Base-by-base conservation (phyloP, 2,329 filamentous ascomycete species). In the Xylaria polymorpha region DNA sequence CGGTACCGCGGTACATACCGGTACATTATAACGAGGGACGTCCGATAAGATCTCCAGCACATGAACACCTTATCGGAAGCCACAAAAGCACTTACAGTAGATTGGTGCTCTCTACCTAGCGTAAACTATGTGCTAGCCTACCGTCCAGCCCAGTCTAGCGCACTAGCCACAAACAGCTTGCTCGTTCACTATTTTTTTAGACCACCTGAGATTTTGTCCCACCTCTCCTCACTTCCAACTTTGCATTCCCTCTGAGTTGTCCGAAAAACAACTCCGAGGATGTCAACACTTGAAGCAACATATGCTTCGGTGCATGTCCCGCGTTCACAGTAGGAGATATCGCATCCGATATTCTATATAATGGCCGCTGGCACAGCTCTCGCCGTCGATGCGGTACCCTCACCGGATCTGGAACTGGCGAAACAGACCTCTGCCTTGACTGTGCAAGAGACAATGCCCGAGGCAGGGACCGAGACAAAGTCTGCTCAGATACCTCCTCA, bases 401-500 rank as follows among this genome's bases (percentile, higher is more conserved):
- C 73, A 39, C 68, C 73, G n/a, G 74, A 73, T 57, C 72, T 76
- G 61, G 75, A 77, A 53, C 71, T 79, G 67, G 71, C 68, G 25
- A 71, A 75, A 48, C 71, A 77, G 72, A 67, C 73, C 46, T 71
- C 75, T 15, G 72, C 74, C 60, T 68, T 78, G 59, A 75, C 73
- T 43, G 71, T 78, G 61, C 74, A 77, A 65, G 74, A 76, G 50
- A 70, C 71, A 0, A 56, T 59, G 12, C 46, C 61, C 3, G 63
- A 64, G 37, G 44, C 60, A n/a, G 60, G 35, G 22, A n/a, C 60
- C 15, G 65, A 61, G 43, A 53, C 63, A n/a, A 43, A 68, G 41
- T 50, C 64, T 53, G 67, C 77, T 14, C 75, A 79, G 43, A 59
- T 87, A 37, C 86, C 88, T 64, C 80, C 90, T 43, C 88, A 92